Percentiles rank a stretch among this genome's conserved stretches.
These are phyloP conservation scores for Mycena indigotica DNA, from an alignment of 768 basidiomycete genomes.

Conservation along the genomic window DNA sequence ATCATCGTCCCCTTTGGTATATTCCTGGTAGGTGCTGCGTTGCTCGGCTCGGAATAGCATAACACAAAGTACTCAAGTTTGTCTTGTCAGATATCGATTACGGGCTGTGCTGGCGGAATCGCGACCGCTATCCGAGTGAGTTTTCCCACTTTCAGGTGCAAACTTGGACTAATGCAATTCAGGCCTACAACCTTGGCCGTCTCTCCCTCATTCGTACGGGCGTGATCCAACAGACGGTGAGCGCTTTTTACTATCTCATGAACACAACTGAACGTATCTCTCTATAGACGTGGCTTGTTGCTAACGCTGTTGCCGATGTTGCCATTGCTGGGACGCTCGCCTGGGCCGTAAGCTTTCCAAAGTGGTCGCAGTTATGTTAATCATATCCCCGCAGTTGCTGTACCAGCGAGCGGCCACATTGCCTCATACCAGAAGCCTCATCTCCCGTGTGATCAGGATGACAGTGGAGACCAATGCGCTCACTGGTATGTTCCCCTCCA, in stretches of 20 bases:
- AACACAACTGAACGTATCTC: no score
- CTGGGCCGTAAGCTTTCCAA: slow-evolving; percentile 10
- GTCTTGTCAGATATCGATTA: slow-evolving; percentile 16
- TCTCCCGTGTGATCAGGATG: slow-evolving; percentile 14
- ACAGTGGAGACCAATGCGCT: slow-evolving; percentile 23
- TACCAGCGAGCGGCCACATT: neutral
- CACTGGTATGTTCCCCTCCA: no score
- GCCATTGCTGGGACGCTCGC: slow-evolving; percentile 16
- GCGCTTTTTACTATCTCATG: slow-evolving; percentile 3
- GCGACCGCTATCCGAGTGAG: slow-evolving; percentile 12
- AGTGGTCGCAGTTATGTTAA: neutral
- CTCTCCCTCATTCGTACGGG: slow-evolving; percentile 11
- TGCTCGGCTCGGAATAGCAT: neutral
- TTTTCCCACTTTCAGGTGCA: no score
- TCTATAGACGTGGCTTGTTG: slow-evolving; percentile 19
- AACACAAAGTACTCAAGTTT: no score
- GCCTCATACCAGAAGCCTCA: slow-evolving; percentile 1
- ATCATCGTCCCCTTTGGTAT: slow-evolving; percentile 13
- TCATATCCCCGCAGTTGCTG: slow-evolving; percentile 6
- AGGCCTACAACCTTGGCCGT: slow-evolving; percentile 14
- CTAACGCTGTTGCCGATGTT: slow-evolving; percentile 17
- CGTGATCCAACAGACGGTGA: slow-evolving; percentile 12
- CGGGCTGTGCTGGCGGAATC: slow-evolving; percentile 14
- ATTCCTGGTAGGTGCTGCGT: slow-evolving; percentile 8
- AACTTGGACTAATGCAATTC: no score